These are phyloP conservation scores for Staphylotrichum longicolle DNA, from an alignment of 495 filamentous ascomycete species.

Conservation along the genomic window DNA sequence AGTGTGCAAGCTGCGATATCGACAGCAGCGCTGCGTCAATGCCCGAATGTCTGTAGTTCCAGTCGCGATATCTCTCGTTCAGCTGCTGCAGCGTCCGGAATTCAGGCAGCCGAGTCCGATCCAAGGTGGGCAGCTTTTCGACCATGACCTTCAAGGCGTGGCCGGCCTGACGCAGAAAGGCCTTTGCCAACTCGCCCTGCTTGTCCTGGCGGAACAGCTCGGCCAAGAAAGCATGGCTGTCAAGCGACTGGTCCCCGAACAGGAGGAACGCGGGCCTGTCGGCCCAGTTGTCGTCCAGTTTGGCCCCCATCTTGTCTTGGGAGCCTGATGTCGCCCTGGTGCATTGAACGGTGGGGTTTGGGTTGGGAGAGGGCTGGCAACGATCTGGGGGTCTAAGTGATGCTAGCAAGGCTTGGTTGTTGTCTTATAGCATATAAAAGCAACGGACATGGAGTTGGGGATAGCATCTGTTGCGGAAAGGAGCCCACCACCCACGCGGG, in stretches of 20 bases:
- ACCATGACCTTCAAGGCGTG: conserved; percentile 65
- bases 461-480: neutral
- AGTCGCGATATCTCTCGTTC: conserved; percentile 62
- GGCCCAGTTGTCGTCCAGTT: conserved; percentile 8
- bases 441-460: conserved; percentile 10
- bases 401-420: neutral
- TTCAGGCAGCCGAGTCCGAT: conserved; percentile 61
- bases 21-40: conserved; percentile 66
- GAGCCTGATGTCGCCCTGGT: neutral
- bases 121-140: conserved; percentile 55
- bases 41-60: conserved; percentile 57
- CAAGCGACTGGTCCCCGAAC: conserved; percentile 79
- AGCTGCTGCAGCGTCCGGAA: conserved; percentile 71
- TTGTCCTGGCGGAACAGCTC: conserved; percentile 58
- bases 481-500: neutral
- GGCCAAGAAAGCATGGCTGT: conserved; percentile 65
- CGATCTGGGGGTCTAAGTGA: neutral
- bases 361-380: neutral
- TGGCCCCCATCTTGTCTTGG: conserved; percentile 33
- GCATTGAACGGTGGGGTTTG: neutral
- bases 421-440: neutral
- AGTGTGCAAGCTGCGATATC: conserved; percentile 69
- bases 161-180: conserved; percentile 62
- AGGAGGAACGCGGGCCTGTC: conserved; percentile 51
- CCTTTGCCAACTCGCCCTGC: conserved; percentile 60